Percentiles rank a stretch among this genome's conserved stretches.
These are phyloP conservation scores for Prunus mongolica DNA, from an alignment of 306 rosid genomes.

Conservation along the genomic window DNA sequence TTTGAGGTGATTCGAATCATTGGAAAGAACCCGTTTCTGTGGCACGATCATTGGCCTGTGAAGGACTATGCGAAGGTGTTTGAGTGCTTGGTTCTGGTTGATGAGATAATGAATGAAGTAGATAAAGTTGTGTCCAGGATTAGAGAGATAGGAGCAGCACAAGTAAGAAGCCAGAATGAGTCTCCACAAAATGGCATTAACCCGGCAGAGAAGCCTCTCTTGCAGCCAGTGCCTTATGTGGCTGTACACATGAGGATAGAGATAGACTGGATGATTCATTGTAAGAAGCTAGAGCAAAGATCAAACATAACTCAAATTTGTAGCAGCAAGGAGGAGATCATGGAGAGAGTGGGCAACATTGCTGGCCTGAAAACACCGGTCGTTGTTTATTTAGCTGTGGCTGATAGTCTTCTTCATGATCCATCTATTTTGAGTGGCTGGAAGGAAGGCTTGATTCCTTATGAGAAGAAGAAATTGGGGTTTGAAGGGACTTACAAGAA, in stretches of 20 bases:
- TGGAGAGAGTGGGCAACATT: conserved; percentile 61
- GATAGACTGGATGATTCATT: conserved; percentile 95
- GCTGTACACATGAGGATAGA: conserved; percentile 96
- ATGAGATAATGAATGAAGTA: conserved; percentile 61
- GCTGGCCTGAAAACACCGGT: conserved; percentile 39
- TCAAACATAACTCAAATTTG: conserved; percentile 62
- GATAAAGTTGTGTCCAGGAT: conserved; percentile 67
- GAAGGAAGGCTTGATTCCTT: conserved; percentile 66
- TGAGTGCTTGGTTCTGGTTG: conserved; percentile 76
- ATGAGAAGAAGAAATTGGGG: conserved; percentile 76
- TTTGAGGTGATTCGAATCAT: conserved; percentile 59
- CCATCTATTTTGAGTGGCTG: conserved; percentile 61
- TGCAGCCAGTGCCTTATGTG: conserved; percentile 43
- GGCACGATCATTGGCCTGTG: conserved; percentile 98
- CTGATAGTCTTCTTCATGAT: conserved; percentile 71
- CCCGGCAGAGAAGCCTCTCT: neutral
- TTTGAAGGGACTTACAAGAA: conserved; percentile 51
- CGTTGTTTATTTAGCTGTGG: conserved; percentile 73
- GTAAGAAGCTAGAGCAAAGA: conserved; percentile 72
- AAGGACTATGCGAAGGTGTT: conserved; percentile 76
- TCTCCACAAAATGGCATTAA: neutral
- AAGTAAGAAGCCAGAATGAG: conserved; percentile 19
- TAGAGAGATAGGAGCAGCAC: conserved; percentile 43
- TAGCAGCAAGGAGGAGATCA: conserved; percentile 73
- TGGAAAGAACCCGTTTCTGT: conserved; percentile 86